phyloP scores from a whole-genome alignment of 148 eudicot genomes.

The Nyssa sinensis region DNA sequence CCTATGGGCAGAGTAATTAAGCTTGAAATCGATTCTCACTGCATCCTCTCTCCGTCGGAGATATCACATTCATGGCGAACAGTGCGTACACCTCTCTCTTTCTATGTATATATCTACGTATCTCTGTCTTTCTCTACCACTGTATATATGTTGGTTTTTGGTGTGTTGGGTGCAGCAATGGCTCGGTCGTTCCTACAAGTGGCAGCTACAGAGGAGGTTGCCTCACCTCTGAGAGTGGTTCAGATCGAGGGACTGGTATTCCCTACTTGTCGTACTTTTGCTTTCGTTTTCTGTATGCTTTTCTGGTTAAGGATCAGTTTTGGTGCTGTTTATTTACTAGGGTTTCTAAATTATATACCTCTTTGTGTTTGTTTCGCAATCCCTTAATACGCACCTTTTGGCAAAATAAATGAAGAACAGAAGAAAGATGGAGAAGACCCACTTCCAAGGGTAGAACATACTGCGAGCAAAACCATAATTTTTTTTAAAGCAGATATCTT shows the following conservation, averaged over 20 bases:
- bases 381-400: no score
- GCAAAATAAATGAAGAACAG: no score
- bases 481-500: no score
- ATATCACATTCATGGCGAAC: conserved; percentile 39
- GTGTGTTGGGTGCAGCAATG: conserved; percentile 32
- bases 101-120: neutral
- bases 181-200: conserved; percentile 80
- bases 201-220: conserved; percentile 66
- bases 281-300: neutral
- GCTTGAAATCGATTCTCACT: neutral
- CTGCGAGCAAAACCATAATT: no score
- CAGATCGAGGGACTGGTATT: conserved; percentile 91
- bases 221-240: conserved; percentile 80
- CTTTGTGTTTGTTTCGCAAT: no score
- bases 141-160: neutral
- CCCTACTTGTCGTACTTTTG: neutral
- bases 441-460: no score
- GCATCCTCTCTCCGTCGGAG: neutral
- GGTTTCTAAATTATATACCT: no score
- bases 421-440: no score
- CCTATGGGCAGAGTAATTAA: neutral
- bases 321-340: neutral
- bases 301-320: no score
- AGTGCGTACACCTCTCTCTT: conserved; percentile 20
- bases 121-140: neutral